A percentile compares a stretch with the other conserved stretches of the same genome.
Evolutionary conservation across 768 basidiomycete species (phyloP).

Genomic region (Pleurotus eryngii): DNA sequence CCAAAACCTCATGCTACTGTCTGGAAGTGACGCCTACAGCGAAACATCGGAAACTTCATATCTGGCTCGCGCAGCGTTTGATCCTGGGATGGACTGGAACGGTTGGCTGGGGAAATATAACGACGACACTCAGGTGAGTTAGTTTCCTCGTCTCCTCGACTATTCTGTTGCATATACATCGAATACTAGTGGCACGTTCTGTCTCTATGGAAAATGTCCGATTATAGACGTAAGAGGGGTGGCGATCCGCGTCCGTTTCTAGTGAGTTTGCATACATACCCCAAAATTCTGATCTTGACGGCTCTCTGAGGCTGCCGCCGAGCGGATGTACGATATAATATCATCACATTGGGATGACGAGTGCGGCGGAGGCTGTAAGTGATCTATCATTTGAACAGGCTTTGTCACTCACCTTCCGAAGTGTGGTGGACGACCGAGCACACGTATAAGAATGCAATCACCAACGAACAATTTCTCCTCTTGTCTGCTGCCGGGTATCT

Average conservation of each 20-base stretch:
- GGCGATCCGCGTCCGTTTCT: conserved; percentile 24
- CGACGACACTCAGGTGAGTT: conserved; percentile 44
- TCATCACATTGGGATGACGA: conserved; percentile 46
- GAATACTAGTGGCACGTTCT: conserved; percentile 47
- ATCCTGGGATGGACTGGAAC: conserved; percentile 39
- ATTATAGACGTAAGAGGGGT: conserved; percentile 45
- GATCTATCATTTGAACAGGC: too few species aligned
- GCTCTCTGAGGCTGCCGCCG: conserved; percentile 25
- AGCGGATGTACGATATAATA: conserved; percentile 47
- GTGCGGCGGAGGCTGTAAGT: conserved; percentile 49
- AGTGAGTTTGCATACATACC: conserved; percentile 16
- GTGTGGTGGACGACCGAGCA: conserved; percentile 58
- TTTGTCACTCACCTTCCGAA: conserved; percentile 12
- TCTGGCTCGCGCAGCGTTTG: conserved; percentile 41
- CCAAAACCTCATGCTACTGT: conserved; percentile 57
- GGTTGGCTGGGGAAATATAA: conserved; percentile 42
- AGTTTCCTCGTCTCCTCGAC: too few species aligned
- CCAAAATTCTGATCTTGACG: not conserved
- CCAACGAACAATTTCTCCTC: conserved; percentile 53
- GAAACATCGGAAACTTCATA: conserved; percentile 40
- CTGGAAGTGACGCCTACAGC: conserved; percentile 36
- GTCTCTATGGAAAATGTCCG: conserved; percentile 55
- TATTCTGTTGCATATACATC: too few species aligned
- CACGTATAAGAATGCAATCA: conserved; percentile 59
- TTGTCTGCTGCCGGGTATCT: conserved; percentile 47